Base-by-base conservation (phyloP, 1,284 basidiomycete species). In the Fistulinella cinereoalba region DNA sequence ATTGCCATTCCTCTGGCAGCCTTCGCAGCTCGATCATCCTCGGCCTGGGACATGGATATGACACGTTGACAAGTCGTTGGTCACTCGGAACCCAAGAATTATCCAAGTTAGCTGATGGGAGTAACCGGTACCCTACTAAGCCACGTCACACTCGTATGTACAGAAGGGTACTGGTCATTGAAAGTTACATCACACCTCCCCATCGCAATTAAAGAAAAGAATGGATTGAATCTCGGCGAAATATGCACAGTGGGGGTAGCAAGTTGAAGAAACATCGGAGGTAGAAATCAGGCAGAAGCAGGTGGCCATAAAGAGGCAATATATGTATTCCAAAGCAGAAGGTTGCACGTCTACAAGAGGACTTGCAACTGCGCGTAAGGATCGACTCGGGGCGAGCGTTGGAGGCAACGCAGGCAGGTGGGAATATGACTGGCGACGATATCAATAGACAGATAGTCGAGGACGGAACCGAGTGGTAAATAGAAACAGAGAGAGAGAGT, bases 1-100 rank as follows among this genome's bases (percentile, higher is more conserved):
- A 91, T 59, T 39, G 85, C 86, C 65, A 85, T 87, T 47, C 85
- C 88, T 53, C 88, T 78, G 3, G 88, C 88, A 51, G 87, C 80
- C 67, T 85, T 89, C 10, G 80, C 80, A 47, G 86, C 85, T 50
- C 88, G 79, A 52, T 90, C 88, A 47, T 83, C 83, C 57, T 88
- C 87, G 24, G 80, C 74, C 36, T 73, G 77, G 72, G 49, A 50
- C 61, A 50, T 56, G 46, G 45, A 38, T 37, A 44, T 33, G 40
- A 37, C 28, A 39, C 46, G 38, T 29, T 41, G 47, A 41, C 10
- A 37, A 39, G 36, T 45, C 7, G 54, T 32, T 39, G 34, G 21
- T 45, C 33, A 19, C 41, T 49, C 34, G 28, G 29, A 36, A 39
- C 15, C 31, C 13, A 43, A 31, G 46, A 44, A 23, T 6, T 31